These are phyloP conservation scores for Cornus controversa DNA, from an alignment of 148 eudicot genomes.

Conservation along the genomic window DNA sequence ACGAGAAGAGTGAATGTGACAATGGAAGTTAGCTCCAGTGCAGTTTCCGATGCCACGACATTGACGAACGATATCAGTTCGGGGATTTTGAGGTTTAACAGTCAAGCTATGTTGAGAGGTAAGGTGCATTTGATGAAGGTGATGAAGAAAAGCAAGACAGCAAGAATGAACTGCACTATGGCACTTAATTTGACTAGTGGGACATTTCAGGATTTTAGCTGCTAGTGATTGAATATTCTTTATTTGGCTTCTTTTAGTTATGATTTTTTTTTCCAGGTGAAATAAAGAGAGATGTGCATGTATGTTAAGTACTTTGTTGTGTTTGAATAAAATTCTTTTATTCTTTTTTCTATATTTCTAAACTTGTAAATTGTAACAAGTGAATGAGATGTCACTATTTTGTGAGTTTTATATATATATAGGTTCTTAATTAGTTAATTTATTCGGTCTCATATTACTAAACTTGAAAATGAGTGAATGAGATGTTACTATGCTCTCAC, in stretches of 20 bases:
- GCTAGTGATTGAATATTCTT: slow-evolving; percentile 2
- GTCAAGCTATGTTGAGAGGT: slow-evolving; percentile 21
- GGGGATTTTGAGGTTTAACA: slow-evolving; percentile 20
- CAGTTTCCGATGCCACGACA: neutral
- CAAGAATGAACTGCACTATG: slow-evolving; percentile 29
- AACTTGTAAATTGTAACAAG: no score
- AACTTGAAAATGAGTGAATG: no score
- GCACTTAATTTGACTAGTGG: slow-evolving; percentile 19
- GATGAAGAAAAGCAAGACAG: slow-evolving; percentile 19
- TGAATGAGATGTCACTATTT: no score
- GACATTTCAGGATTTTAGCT: slow-evolving; percentile 21
- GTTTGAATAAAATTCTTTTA: neutral
- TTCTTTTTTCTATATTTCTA: no score
- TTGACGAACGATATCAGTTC: slow-evolving; percentile 19
- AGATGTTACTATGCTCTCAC: no score
- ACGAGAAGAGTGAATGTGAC: slow-evolving; percentile 17
- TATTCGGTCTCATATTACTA: no score
- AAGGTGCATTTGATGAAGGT: slow-evolving; percentile 20
- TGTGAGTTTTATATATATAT: no score
- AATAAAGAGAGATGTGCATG: no score
- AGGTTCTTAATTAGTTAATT: no score
- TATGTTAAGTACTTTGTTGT: no score
- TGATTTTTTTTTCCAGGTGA: no score
- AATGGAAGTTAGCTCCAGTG: neutral
- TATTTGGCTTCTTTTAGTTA: neutral